phyloP scores from a whole-genome alignment of 805 yeast genomes.

The Ascoidea tarda region DNA sequence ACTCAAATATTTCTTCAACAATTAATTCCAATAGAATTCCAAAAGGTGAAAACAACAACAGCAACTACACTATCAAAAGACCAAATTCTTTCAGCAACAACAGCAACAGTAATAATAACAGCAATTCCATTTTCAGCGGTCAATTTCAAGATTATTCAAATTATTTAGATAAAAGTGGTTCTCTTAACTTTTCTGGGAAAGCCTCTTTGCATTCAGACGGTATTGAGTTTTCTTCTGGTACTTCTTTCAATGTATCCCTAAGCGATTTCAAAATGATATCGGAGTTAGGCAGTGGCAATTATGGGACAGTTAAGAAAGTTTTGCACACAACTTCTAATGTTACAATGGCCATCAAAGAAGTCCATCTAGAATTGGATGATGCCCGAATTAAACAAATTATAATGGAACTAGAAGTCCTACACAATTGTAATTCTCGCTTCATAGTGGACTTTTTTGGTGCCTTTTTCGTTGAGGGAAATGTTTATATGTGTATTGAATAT shows the following conservation, averaged over 20 bases:
- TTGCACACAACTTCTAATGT: slow-evolving; percentile 87
- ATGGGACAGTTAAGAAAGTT: slow-evolving; percentile 91
- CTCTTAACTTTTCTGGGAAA: slow-evolving; percentile 84
- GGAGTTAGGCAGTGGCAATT: slow-evolving; percentile 91
- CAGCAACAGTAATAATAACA: too few species aligned
- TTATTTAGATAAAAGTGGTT: slow-evolving; percentile 85
- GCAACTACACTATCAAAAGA: neutral
- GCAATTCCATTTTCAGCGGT: slow-evolving; percentile 20
- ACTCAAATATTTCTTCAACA: neutral
- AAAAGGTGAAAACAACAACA: too few species aligned
- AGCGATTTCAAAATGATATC: slow-evolving; percentile 75
- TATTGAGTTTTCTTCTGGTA: slow-evolving; percentile 79
- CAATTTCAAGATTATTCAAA: slow-evolving; percentile 75
- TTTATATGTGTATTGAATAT: slow-evolving; percentile 94
- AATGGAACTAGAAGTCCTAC: slow-evolving; percentile 92
- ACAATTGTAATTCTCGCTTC: slow-evolving; percentile 78
- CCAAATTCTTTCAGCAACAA: neutral
- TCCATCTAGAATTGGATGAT: slow-evolving; percentile 83
- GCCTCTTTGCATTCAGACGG: slow-evolving; percentile 88
- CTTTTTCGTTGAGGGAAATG: slow-evolving; percentile 94
- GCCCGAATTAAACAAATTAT: slow-evolving; percentile 86
- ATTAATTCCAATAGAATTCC: too few species aligned
- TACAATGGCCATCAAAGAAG: slow-evolving; percentile 96
- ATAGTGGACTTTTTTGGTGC: slow-evolving; percentile 97
- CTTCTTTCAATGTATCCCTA: slow-evolving; percentile 71